These are phyloP conservation scores for Gautieria morchelliformis DNA, from an alignment of 768 basidiomycete species.

Conservation along the genomic window DNA sequence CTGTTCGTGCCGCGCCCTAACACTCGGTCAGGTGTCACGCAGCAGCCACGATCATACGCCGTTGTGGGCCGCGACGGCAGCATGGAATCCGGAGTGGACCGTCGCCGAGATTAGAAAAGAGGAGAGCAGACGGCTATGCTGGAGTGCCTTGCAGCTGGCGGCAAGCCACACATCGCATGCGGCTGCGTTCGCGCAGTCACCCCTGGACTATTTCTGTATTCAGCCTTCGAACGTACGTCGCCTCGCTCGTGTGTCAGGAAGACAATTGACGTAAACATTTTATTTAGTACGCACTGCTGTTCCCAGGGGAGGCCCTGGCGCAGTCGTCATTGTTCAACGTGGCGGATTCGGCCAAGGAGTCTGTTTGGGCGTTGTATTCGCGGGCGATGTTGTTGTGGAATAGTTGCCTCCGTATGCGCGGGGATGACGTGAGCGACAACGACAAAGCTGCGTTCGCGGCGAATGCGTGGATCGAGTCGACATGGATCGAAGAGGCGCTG, in stretches of 20 bases:
- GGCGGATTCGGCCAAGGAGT: constrained; percentile 58
- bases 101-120: constrained; percentile 49
- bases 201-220: constrained; percentile 48
- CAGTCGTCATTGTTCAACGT: constrained; percentile 22
- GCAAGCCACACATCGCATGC: constrained; percentile 62
- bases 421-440: constrained; percentile 32
- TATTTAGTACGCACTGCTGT: constrained; percentile 50
- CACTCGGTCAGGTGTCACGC: constrained; percentile 4
- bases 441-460: constrained; percentile 51
- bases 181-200: constrained; percentile 51
- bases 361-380: constrained; percentile 76
- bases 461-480: constrained; percentile 58
- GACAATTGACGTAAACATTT: constrained; percentile 9
- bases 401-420: constrained; percentile 47
- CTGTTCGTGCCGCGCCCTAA: constrained; percentile 5
- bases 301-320: constrained; percentile 65
- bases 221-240: constrained; percentile 55
- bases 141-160: constrained; percentile 62
- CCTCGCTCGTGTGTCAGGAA: background rate
- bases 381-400: constrained; percentile 78
- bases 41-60: constrained; percentile 22
- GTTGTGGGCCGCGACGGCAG: constrained; percentile 39
- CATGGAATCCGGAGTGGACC: constrained; percentile 56
- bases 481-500: constrained; percentile 55
- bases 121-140: constrained; percentile 66